Percentiles rank a stretch among this genome's conserved stretches.
phyloP scores from a whole-genome alignment of 805 yeast species.

The Candida maris region DNA sequence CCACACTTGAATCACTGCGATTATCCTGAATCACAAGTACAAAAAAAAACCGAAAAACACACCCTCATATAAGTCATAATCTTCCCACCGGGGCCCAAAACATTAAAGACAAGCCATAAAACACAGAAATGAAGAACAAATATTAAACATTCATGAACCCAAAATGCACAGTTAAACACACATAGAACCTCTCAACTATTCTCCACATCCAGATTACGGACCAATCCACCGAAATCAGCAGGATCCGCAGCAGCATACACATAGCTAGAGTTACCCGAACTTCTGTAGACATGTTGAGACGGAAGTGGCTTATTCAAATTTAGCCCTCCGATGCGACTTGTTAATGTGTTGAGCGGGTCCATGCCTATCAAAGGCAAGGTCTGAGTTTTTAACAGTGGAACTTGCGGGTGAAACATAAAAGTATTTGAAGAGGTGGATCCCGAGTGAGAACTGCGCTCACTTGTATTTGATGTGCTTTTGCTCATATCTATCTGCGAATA shows the following conservation, averaged over 20 bases:
- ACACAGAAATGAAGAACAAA: neutral
- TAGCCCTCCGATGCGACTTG: conserved; percentile 22
- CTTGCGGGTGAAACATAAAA: conserved; percentile 19
- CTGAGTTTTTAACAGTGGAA: conserved; percentile 14
- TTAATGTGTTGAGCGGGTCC: conserved; percentile 16
- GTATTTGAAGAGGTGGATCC: conserved; percentile 12
- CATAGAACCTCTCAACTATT: too few species aligned
- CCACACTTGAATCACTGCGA: too few species aligned
- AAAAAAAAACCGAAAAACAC: too few species aligned
- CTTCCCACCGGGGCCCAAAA: too few species aligned
- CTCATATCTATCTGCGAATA: conserved; percentile 13
- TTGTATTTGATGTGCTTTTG: conserved; percentile 12
- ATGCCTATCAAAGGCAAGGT: conserved; percentile 8
- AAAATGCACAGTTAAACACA: too few species aligned
- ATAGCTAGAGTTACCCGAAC: neutral
- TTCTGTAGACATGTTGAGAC: neutral
- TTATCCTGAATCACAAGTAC: too few species aligned
- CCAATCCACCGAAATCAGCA: conserved; percentile 4
- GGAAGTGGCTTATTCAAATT: conserved; percentile 14
- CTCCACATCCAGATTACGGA: conserved; percentile 8
- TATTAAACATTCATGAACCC: too few species aligned
- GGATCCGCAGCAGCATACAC: conserved; percentile 3
- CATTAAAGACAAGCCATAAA: too few species aligned
- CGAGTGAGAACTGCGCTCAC: conserved; percentile 14
- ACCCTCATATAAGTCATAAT: too few species aligned